phyloP scores from a whole-genome alignment of 2,329 filamentous ascomycete genomes.

The Pestalotiopsis sp. region DNA sequence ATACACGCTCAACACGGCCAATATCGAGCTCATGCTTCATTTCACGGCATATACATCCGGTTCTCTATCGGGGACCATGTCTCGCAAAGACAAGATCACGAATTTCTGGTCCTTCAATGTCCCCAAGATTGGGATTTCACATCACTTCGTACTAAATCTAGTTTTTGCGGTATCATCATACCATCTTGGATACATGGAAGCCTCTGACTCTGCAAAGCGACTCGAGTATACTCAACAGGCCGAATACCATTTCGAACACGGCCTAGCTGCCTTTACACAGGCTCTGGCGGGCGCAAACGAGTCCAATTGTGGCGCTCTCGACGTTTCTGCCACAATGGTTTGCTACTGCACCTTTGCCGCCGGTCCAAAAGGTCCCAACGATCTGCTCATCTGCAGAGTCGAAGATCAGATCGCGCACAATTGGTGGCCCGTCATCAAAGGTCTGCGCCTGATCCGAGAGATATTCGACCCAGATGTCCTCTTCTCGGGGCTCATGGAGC shows the following conservation, averaged over 20 bases:
- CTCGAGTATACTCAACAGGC: constrained; percentile 23
- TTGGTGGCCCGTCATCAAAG: constrained; percentile 15
- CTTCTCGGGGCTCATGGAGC: constrained; percentile 12
- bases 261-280: constrained; percentile 29
- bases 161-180: constrained; percentile 30
- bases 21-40: constrained; percentile 33
- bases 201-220: constrained; percentile 10
- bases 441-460: constrained; percentile 12
- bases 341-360: constrained; percentile 35
- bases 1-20: constrained; percentile 24
- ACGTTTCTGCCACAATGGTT: constrained; percentile 29
- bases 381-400: constrained; percentile 30
- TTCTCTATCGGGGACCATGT: constrained; percentile 21
- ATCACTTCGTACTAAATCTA: constrained; percentile 33
- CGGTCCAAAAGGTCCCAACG: constrained; percentile 28
- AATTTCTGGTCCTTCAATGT: constrained; percentile 32
- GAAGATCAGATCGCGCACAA: constrained; percentile 17
- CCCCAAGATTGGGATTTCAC: constrained; percentile 29
- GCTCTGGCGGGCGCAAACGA: constrained; percentile 26
- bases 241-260: constrained; percentile 27
- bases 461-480: constrained; percentile 10
- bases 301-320: constrained; percentile 32
- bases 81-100: constrained; percentile 21
- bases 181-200: constrained; percentile 25
- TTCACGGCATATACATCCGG: constrained; percentile 27